A percentile compares a stretch with the other conserved stretches of the same genome.
These are phyloP conservation scores for Firmiana major DNA, from an alignment of 345 rosid species.

Conservation along the genomic window DNA sequence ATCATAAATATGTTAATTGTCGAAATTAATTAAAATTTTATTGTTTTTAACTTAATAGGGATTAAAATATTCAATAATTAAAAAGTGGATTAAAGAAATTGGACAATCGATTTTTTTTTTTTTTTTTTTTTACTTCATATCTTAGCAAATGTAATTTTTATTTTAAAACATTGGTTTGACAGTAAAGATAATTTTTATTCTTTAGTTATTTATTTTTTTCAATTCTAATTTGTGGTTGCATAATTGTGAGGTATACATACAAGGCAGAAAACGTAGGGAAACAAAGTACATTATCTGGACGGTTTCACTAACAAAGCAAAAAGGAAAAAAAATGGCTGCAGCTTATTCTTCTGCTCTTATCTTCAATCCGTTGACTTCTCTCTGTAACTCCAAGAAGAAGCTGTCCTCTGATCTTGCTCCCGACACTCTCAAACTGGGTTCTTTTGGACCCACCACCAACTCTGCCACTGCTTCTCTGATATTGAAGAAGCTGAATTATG, in stretches of 20 bases:
- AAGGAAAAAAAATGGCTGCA: conserved; percentile 27
- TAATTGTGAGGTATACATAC: not conserved
- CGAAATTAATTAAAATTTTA: too few species aligned
- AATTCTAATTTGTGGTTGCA: not conserved
- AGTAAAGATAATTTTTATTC: too few species aligned
- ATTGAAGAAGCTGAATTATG: conserved; percentile 23
- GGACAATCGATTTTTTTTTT: too few species aligned
- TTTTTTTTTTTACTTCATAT: too few species aligned
- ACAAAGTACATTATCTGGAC: not conserved
- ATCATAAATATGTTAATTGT: too few species aligned
- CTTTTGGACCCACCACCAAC: conserved; percentile 14
- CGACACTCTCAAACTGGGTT: conserved; percentile 22
- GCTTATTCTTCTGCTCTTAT: conserved; percentile 36
- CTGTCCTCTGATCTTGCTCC: conserved; percentile 18
- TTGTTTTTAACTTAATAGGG: too few species aligned
- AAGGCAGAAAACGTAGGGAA: not conserved
- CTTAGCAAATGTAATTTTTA: too few species aligned
- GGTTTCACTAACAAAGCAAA: not conserved
- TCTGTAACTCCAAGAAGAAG: conserved; percentile 30
- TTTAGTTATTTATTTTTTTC: too few species aligned
- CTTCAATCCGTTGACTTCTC: conserved; percentile 41
- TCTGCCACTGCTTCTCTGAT: conserved; percentile 14
- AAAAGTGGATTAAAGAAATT: too few species aligned
- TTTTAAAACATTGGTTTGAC: too few species aligned
- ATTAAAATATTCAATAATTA: too few species aligned